These are phyloP conservation scores for Houttuynia cordata DNA, from an alignment of 164 flowering plant species.

Conservation along the genomic window DNA sequence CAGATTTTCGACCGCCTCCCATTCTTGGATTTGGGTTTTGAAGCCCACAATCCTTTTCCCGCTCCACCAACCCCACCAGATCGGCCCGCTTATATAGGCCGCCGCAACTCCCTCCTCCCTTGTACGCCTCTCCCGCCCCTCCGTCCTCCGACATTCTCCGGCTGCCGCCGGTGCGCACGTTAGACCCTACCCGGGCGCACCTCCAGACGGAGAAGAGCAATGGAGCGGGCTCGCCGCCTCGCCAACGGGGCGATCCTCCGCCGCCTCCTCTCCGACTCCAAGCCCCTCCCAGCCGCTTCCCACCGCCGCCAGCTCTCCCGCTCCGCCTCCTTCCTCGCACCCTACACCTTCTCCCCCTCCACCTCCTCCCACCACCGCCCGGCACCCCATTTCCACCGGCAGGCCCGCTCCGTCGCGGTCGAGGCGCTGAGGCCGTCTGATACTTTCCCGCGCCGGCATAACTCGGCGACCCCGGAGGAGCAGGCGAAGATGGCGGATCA, in stretches of 20 bases:
- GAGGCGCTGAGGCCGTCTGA: conserved; percentile 78
- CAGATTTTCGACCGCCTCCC: conserved; percentile 16
- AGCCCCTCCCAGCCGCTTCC: conserved; percentile 19
- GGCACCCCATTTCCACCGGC: conserved; percentile 10
- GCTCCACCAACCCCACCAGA: neutral
- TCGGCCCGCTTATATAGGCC: neutral
- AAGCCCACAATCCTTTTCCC: neutral
- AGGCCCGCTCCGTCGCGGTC: conserved; percentile 46
- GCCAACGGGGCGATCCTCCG: conserved; percentile 58
- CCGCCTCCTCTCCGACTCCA: conserved; percentile 47
- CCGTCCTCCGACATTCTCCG: neutral
- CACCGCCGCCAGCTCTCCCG: conserved; percentile 21
- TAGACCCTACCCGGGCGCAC: too few relatives aligned
- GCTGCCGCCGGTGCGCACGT: neutral
- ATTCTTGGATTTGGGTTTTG: conserved; percentile 7
- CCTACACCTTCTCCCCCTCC: conserved; percentile 16
- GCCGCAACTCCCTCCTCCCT: neutral
- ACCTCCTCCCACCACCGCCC: conserved; percentile 8
- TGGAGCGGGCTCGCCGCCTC: conserved; percentile 87
- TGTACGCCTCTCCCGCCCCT: neutral
- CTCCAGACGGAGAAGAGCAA: conserved; percentile 9
- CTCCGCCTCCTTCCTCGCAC: conserved; percentile 59
- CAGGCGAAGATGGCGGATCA: conserved; percentile 64
- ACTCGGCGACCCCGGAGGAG: conserved; percentile 84
- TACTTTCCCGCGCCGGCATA: conserved; percentile 92